Conservation (phyloP, 2,329 filamentous ascomycete genomes). For the Cyphellophora attinorum region DNA sequence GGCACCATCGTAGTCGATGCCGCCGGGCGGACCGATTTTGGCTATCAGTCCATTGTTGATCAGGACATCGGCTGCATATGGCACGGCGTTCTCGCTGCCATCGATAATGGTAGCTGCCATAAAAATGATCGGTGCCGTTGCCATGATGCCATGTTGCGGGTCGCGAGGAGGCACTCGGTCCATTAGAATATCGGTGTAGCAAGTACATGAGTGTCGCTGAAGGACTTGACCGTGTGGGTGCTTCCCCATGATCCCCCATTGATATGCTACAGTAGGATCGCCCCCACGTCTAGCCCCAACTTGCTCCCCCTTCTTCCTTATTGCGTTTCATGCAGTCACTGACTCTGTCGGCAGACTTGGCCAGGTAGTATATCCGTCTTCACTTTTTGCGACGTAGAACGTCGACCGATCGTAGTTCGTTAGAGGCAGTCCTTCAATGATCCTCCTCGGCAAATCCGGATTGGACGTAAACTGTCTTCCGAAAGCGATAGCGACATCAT, state of each 20-base stretch:
- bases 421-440: constrained; percentile 26
- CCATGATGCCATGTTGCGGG: no score
- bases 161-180: no score
- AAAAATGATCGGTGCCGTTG: no score
- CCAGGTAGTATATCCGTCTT: constrained; percentile 7
- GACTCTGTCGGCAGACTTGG: no score
- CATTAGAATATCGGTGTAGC: no score
- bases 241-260: no score
- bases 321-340: no score
- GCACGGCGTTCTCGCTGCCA: not conserved
- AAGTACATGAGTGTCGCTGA: no score
- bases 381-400: constrained; percentile 12
- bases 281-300: no score
- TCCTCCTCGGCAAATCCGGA: constrained; percentile 37
- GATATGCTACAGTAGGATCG: no score
- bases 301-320: no score
- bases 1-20: not conserved
- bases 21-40: not conserved
- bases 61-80: not conserved
- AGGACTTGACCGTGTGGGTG: no score
- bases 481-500: constrained; percentile 38
- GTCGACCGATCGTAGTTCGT: constrained; percentile 7
- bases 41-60: not conserved
- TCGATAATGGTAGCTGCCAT: not conserved
- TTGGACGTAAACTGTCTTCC: constrained; percentile 41